Base-by-base conservation (phyloP, 495 filamentous ascomycete species). In the Aspergillus diversus region DNA sequence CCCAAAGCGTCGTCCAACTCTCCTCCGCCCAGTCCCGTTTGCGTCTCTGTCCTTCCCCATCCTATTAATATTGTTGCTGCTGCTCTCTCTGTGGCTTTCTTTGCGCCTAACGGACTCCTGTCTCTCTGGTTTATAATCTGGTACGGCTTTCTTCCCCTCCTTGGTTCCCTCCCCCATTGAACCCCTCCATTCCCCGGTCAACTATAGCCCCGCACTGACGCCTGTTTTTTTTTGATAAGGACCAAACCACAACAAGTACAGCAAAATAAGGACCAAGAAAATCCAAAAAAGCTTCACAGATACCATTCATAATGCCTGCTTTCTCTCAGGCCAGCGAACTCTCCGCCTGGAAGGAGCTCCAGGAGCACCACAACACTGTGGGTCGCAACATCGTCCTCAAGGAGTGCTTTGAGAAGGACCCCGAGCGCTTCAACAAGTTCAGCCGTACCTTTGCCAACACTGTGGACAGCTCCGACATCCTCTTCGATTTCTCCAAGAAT, bases 401-500 rank as follows among this genome's bases (percentile, higher is more conserved):
- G 80, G 90, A 97, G 56, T 89, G 89, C 73, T 99, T 99, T 81
- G 81, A 89, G 73, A 87, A 91, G 72, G 93, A 99, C 75, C 89
- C 92, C 43, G 67, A 87, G 71, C 92, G 96, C 65, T 98, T 97
- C 83, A 72, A 90, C 71, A 96, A 94, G 81, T 90, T 97, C 80
- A 90, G 87, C 74, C 90, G 87, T 70, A 90, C 83, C 68, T 96
- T 99, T 81, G 75, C 84, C 50, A 96, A 97, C 76, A 81, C 84
- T 37, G 87, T 87, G 33, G 90, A 93, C 73, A 84, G 85, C 69
- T 81, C 84, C 39, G 92, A 97, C 63, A 94, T 92, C 73, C 85
- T 98, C 39, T 99, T 98, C 75, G 95, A 99, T 79, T 99, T 97
- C 84, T 93, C 90, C 80, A 99, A 99, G 87, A 99, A 99, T 84